These are phyloP conservation scores for Ophiostoma triangulosporum DNA, from an alignment of 2,329 filamentous ascomycete species.

Conservation along the genomic window DNA sequence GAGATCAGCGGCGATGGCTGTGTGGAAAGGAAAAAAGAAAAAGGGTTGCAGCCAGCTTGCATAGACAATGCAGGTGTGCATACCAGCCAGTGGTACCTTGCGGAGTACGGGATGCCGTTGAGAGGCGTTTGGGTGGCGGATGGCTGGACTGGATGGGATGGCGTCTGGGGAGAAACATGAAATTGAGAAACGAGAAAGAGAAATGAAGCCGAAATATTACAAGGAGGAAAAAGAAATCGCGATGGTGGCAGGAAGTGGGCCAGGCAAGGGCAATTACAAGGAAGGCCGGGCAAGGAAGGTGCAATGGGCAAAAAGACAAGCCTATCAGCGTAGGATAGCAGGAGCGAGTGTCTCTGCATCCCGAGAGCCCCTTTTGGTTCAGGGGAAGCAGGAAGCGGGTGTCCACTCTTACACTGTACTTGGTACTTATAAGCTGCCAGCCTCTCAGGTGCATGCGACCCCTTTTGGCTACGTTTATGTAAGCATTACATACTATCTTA, in stretches of 20 bases:
- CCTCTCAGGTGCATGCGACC: too few relatives aligned
- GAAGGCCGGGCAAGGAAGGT: neutral
- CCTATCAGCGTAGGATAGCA: neutral
- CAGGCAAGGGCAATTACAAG: slow-evolving; percentile 1
- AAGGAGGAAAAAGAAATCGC: neutral
- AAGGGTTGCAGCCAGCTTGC: too few relatives aligned
- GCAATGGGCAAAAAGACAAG: neutral
- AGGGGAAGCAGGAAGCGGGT: too few relatives aligned
- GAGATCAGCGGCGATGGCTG: slow-evolving; percentile 6
- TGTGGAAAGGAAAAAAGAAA: neutral
- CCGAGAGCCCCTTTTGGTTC: too few relatives aligned
- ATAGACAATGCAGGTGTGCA: neutral
- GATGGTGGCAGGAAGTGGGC: slow-evolving; percentile 5
- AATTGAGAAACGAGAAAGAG: neutral
- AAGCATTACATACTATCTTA: too few relatives aligned
- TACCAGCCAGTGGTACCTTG: neutral
- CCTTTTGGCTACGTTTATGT: too few relatives aligned
- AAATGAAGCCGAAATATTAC: neutral
- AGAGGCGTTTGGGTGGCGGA: neutral
- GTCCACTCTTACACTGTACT: too few relatives aligned
- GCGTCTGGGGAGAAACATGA: neutral
- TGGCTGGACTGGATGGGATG: neutral
- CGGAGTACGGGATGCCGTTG: neutral
- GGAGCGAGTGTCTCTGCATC: too few relatives aligned
- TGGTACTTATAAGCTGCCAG: too few relatives aligned